Percentiles rank a stretch among this genome's conserved stretches.
These are phyloP conservation scores for Pseudonitzschia delicatissima DNA, from an alignment of 108 stramenopile genomes.

Conservation along the genomic window DNA sequence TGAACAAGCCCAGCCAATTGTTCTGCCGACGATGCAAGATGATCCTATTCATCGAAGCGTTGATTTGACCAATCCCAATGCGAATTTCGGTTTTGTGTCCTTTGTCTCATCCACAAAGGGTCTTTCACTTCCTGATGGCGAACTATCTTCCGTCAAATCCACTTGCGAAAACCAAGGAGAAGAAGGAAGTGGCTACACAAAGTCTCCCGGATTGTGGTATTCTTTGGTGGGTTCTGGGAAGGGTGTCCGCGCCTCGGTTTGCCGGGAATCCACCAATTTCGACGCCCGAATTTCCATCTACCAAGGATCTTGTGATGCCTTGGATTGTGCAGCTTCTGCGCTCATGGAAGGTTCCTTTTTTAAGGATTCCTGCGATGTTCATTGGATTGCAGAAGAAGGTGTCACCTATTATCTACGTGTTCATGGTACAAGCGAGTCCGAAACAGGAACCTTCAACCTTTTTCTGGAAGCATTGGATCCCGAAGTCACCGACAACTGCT, in stretches of 20 bases:
- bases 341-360: not conserved
- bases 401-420: conserved; percentile 7
- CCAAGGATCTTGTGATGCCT: not conserved
- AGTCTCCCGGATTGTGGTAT: conserved; percentile 8
- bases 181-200: not conserved
- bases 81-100: not conserved
- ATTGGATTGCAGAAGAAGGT: conserved; percentile 1
- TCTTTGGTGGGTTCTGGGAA: not conserved
- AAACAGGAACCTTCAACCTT: conserved; percentile 6
- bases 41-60: not conserved
- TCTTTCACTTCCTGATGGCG: not conserved
- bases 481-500: not conserved
- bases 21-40: not conserved
- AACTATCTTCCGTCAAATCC: not conserved
- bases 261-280: conserved; percentile 4
- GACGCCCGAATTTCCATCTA: conserved; percentile 6
- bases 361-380: not conserved
- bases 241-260: conserved; percentile 2
- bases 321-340: not conserved
- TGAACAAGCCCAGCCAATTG: conserved; percentile 4
- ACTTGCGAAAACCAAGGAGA: not conserved
- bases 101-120: conserved; percentile 2
- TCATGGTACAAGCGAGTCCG: not conserved
- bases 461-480: not conserved
- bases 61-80: not conserved